phyloP scores from a whole-genome alignment of 176 grass and related monocot genomes.

The Oryza brachyantha region DNA sequence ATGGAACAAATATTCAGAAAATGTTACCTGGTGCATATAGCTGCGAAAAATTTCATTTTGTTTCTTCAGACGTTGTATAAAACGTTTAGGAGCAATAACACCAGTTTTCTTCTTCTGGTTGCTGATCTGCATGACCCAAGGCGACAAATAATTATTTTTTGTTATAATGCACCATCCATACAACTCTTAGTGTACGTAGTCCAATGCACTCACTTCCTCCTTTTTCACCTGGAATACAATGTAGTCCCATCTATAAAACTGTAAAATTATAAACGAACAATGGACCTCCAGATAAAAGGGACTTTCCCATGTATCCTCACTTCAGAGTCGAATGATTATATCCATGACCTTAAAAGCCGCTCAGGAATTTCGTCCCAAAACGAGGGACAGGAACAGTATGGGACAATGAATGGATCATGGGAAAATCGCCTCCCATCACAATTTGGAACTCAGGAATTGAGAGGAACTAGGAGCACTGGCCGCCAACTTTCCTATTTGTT shows the following conservation, averaged over 20 bases:
- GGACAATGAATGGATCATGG: too few relatives aligned
- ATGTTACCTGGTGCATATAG: slow-evolving; percentile 97
- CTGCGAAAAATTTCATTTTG: slow-evolving; percentile 96
- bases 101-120: slow-evolving; percentile 98
- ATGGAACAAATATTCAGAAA: not conserved
- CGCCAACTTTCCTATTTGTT: too few relatives aligned
- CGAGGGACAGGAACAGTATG: too few relatives aligned
- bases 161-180: not conserved
- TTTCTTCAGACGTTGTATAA: slow-evolving; percentile 94
- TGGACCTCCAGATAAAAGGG: not conserved
- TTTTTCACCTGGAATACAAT: not conserved
- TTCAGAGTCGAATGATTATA: not conserved
- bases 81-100: slow-evolving; percentile 88
- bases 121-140: slow-evolving; percentile 62
- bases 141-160: not conserved
- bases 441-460: too few relatives aligned
- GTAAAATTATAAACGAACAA: slow-evolving; percentile 14
- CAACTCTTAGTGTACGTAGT: not conserved
- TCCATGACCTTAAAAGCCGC: not conserved
- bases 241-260: not conserved
- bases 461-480: too few relatives aligned
- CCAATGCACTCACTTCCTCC: not conserved
- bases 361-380: too few relatives aligned
- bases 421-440: too few relatives aligned
- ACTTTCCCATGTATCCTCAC: not conserved